Percentiles rank a stretch among this genome's conserved stretches.
Conservation (phyloP, 2,329 filamentous ascomycete species). For the Aspergillus melleus region DNA sequence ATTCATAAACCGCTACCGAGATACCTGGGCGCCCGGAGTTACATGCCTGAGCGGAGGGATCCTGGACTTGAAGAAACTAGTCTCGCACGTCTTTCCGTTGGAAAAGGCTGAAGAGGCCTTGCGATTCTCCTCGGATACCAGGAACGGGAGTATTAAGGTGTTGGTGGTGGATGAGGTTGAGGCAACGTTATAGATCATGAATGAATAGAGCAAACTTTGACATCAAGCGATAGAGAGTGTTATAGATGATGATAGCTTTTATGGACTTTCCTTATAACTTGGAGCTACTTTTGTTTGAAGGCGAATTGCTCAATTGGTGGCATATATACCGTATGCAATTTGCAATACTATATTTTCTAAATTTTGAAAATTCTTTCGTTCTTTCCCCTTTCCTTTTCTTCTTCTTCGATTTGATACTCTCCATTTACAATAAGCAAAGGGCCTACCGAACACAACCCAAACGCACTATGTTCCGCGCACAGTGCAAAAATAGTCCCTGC, state of each 20-base stretch:
- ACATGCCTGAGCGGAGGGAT: conserved; percentile 60
- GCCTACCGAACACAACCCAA: no score
- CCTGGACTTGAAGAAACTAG: conserved; percentile 61
- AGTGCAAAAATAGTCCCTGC: no score
- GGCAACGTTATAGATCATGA: conserved; percentile 8
- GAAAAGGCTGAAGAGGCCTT: conserved; percentile 62
- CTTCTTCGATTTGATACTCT: no score
- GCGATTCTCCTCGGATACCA: conserved; percentile 53
- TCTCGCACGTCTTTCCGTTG: conserved; percentile 64
- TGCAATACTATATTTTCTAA: no score
- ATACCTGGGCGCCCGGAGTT: conserved; percentile 69
- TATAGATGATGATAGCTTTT: background rate
- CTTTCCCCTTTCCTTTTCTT: no score
- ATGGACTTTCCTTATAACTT: no score
- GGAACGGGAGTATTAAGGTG: conserved; percentile 60
- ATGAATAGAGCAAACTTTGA: background rate
- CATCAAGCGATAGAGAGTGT: background rate
- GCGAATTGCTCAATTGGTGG: no score
- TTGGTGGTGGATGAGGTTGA: conserved; percentile 57
- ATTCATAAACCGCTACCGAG: conserved; percentile 70
- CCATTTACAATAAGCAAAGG: no score
- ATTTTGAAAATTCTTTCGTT: no score
- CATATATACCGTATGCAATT: no score
- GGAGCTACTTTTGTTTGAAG: no score
- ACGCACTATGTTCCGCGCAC: no score